Percentiles rank a stretch among this genome's conserved stretches.
phyloP scores from a whole-genome alignment of 805 yeast species.

The Kazachstania kunashirensis region DNA sequence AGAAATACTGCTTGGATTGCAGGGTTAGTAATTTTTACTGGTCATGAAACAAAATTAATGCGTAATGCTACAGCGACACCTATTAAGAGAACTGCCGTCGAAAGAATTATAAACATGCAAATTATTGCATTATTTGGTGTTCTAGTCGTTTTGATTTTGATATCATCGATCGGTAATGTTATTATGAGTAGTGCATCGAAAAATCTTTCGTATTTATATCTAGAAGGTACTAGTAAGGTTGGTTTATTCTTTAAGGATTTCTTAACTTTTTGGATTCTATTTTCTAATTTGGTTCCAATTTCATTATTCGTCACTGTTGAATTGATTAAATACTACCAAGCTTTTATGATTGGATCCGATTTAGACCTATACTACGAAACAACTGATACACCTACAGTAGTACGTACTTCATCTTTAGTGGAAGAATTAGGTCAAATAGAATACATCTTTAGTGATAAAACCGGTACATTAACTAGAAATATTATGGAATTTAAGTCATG shows the following conservation, averaged over 20 bases:
- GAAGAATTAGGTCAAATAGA: slow-evolving; percentile 97
- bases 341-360: slow-evolving; percentile 86
- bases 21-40: slow-evolving; percentile 90
- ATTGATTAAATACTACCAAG: slow-evolving; percentile 90
- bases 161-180: slow-evolving; percentile 85
- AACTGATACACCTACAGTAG: slow-evolving; percentile 89
- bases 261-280: slow-evolving; percentile 91
- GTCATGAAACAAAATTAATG: slow-evolving; percentile 97
- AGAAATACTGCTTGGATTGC: slow-evolving; percentile 93
- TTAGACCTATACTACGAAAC: slow-evolving; percentile 83
- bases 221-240: slow-evolving; percentile 59
- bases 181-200: slow-evolving; percentile 48
- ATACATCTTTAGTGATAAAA: slow-evolving; percentile 91
- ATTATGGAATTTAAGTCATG: slow-evolving; percentile 95
- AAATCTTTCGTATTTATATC: slow-evolving; percentile 51
- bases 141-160: slow-evolving; percentile 60
- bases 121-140: slow-evolving; percentile 80
- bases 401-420: slow-evolving; percentile 88
- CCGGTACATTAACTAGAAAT: slow-evolving; percentile 93
- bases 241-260: slow-evolving; percentile 76
- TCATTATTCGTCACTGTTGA: slow-evolving; percentile 94
- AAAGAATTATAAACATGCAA: slow-evolving; percentile 86
- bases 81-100: slow-evolving; percentile 93
- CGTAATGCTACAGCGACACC: slow-evolving; percentile 98
- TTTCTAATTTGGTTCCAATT: slow-evolving; percentile 95